Evolutionary conservation across 257 asterid genomes (phyloP).

Genomic region (Galeopsis tetrahit): DNA sequence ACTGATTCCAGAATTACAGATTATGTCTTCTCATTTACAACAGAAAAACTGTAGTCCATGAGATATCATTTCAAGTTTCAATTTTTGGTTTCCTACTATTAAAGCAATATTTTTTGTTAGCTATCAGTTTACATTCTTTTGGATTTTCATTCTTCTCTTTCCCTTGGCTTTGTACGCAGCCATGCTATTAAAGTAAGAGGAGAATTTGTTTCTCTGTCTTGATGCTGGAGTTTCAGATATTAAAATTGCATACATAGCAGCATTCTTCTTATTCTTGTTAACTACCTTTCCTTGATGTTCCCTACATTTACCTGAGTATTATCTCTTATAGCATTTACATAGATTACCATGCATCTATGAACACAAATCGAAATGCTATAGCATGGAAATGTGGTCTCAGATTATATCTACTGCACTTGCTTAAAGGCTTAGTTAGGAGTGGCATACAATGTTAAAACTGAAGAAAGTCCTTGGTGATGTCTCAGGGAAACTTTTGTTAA

Average conservation of each 20-base stretch:
- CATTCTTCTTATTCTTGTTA: constrained; percentile 9
- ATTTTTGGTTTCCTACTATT: constrained; percentile 23
- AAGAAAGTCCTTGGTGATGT: constrained; percentile 32
- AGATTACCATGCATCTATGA: not conserved
- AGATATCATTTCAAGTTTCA: not conserved
- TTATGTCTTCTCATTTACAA: constrained; percentile 8
- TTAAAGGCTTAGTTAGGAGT: constrained; percentile 20
- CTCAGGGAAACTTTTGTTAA: constrained; percentile 93
- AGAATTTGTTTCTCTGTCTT: not conserved
- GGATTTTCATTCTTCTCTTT: not conserved
- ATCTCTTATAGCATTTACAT: not conserved
- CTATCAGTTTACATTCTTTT: not conserved
- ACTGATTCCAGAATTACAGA: not conserved
- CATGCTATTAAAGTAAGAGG: not conserved
- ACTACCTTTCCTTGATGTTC: not conserved
- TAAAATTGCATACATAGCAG: not conserved
- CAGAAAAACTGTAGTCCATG: not conserved
- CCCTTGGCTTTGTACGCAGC: not conserved
- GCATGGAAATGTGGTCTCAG: not conserved
- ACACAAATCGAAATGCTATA: not conserved
- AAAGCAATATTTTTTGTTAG: constrained; percentile 18
- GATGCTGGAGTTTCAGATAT: not conserved
- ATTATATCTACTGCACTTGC: not conserved
- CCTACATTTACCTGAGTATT: not conserved
- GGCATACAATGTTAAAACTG: not conserved